Base-by-base conservation (phyloP, 345 rosid genomes). In the Boechera retrofracta region DNA sequence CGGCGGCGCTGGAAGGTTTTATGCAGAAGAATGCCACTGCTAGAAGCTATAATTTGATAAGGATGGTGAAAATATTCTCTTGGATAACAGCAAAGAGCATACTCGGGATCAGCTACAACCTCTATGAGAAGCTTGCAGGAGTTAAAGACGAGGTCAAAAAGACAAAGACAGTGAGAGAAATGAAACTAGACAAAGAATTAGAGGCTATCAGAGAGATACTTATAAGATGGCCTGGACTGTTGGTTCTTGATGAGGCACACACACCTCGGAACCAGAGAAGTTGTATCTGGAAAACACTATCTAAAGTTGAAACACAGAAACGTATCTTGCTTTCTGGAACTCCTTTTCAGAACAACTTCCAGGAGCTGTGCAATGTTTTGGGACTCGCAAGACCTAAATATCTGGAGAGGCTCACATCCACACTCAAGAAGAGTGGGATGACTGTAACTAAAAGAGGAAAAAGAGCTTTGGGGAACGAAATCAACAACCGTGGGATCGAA, bases 211-310 rank as follows among this genome's bases (percentile, higher is more conserved):
- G 86, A 61, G 79, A 81, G 68, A 71, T 82, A 55, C 87, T 91
- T 2, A 80, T 84, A 41, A 74, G 60, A 21, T 31, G 51, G 26
- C 92, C 92, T 8, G 89, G 86, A 13, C 57, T 92, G 45, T 68
- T 90, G 11, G 77, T 92, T 54, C 86, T 92, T 61, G 97, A 90
- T 38, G 96, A 92, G 80, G 98, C 96, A 10, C 98, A 92, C 73
- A 90, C 87, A 0, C 88, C 96, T 10, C 79, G 96, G 10, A 92
- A 90, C 70, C 80, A 81, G n/a, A 71, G 74, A 10, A 86, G 89
- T 32, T 72, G 63, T 13, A 80, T 92, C 53, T 92, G 91, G 89
- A 84, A 85, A 64, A 85, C 88, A 57, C 65, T 89, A 32, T 78
- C 86, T 1, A 85, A 80, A 32, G 69, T 90, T 10, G 79, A 78